Evolutionary conservation across 306 rosid species (phyloP), one percentile per base, ranked within the genome.

Genomic region (Canavalia gladiata): DNA sequence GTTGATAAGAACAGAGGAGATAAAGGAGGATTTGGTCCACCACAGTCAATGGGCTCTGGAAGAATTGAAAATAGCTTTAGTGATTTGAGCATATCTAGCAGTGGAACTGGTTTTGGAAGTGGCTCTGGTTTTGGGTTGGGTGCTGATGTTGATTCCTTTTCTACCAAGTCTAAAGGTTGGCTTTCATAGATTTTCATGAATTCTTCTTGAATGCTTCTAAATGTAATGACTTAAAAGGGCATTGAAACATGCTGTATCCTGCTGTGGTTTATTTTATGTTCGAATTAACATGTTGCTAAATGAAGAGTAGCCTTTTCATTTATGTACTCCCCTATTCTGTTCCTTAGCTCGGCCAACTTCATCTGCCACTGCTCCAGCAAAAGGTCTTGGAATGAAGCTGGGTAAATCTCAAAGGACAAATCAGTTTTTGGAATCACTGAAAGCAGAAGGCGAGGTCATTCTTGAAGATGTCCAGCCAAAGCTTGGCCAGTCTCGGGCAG

Each of bases 401-500:
- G 97, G 97, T 62, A 95, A 91, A 85, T 89, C 97, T 73, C 96
- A 93, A 79, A 93, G 83, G 94, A 85, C 94, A 50, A 92, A 88
- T 88, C 96, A 95, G 60, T 89, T 95, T 84, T 86, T 95, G 82
- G 99, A 93, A 87, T 95, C 99, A 75, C 12, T 95, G 85, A 93
- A 95, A 87, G 96, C 97, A 37, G 98, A 95, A 85, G 99, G 99
- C 35, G 99, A 95, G 87, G 97, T 91, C 81, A 90, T 95, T 84
- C 84, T 88, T 69, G 98, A 93, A 88, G 97, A 93, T 84, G 91
- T 93, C 67, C 97, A 90, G 75, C 98, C 96, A 75, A 95, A 80
- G 83, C 83, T 75, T 49, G 86, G 92, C 77, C 93, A 68, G 58
- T 89, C 97, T 39, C 91, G 84, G 60, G 43, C 94, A 76, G 87